A percentile compares a stretch with the other conserved stretches of the same genome.
Evolutionary conservation across 2,329 filamentous ascomycete genomes (phyloP).

Genomic region (Calonectria multiphialidica): DNA sequence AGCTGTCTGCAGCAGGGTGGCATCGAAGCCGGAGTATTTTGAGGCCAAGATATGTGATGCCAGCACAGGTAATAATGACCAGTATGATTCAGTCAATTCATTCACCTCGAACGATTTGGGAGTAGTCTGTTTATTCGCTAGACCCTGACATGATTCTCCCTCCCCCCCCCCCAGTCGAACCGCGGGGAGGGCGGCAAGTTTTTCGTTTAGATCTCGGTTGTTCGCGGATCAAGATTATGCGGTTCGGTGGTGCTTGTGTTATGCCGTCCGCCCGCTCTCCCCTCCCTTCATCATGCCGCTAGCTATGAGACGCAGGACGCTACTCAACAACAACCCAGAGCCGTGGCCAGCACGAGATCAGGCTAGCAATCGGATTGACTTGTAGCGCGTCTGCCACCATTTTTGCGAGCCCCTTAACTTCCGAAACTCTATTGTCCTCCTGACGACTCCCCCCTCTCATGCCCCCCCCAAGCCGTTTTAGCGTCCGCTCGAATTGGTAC

Average conservation of each 20-base stretch:
- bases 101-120: neutral
- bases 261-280: too few relatives aligned
- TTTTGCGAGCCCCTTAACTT: too few relatives aligned
- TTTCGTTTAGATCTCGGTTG: neutral
- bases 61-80: conserved; percentile 10
- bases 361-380: neutral
- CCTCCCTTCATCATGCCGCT: neutral
- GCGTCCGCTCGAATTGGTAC: too few relatives aligned
- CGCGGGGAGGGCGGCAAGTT: neutral
- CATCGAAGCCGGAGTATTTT: neutral
- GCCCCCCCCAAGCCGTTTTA: too few relatives aligned
- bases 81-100: conserved; percentile 4
- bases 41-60: neutral
- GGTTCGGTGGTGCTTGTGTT: neutral
- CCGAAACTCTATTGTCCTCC: too few relatives aligned
- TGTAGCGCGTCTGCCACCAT: neutral
- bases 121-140: too few relatives aligned
- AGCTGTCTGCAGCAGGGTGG: neutral
- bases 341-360: neutral
- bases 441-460: too few relatives aligned
- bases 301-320: neutral
- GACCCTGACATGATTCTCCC: neutral
- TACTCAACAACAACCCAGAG: neutral
- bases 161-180: too few relatives aligned
- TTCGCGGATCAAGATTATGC: too few relatives aligned